These are phyloP conservation scores for Ascochyta rabiei DNA, from an alignment of 2,329 filamentous ascomycete genomes.

Conservation along the genomic window DNA sequence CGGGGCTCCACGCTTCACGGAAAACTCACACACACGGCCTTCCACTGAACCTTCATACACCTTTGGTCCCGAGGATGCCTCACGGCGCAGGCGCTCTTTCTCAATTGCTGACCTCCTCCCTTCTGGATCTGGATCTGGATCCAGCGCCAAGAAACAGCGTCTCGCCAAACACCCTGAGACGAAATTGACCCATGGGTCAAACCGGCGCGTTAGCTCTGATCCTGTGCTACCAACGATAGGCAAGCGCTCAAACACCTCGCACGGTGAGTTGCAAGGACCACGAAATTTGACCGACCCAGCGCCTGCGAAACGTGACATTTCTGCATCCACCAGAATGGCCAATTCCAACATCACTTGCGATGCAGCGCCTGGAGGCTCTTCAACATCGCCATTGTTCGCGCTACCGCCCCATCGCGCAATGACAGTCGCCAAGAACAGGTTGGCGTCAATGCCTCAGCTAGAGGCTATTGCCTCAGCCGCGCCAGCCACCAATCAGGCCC, in stretches of 20 bases:
- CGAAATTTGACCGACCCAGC: slow-evolving; percentile 46
- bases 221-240: slow-evolving; percentile 47
- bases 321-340: slow-evolving; percentile 33
- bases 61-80: slow-evolving; percentile 30
- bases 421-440: slow-evolving; percentile 30
- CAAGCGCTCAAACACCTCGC: slow-evolving; percentile 40
- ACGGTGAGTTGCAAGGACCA: slow-evolving; percentile 45
- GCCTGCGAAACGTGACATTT: slow-evolving; percentile 38
- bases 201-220: slow-evolving; percentile 43
- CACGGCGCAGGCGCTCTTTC: slow-evolving; percentile 55
- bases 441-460: slow-evolving; percentile 42
- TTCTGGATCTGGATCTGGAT: slow-evolving; percentile 44
- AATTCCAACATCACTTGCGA: slow-evolving; percentile 20
- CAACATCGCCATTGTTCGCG: slow-evolving; percentile 32
- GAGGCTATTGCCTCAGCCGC: slow-evolving; percentile 38
- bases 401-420: slow-evolving; percentile 21
- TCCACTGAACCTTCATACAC: slow-evolving; percentile 24
- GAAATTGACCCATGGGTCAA: slow-evolving; percentile 37
- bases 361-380: slow-evolving; percentile 21
- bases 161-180: slow-evolving; percentile 24
- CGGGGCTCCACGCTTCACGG: slow-evolving; percentile 19
- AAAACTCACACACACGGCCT: slow-evolving; percentile 13
- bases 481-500: slow-evolving; percentile 40
- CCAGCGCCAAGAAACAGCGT: slow-evolving; percentile 48
- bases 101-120: slow-evolving; percentile 55